Evolutionary conservation across 208 protist species (phyloP), one percentile per base, ranked within the genome.

Genomic region (Trypanosoma rangeli): DNA sequence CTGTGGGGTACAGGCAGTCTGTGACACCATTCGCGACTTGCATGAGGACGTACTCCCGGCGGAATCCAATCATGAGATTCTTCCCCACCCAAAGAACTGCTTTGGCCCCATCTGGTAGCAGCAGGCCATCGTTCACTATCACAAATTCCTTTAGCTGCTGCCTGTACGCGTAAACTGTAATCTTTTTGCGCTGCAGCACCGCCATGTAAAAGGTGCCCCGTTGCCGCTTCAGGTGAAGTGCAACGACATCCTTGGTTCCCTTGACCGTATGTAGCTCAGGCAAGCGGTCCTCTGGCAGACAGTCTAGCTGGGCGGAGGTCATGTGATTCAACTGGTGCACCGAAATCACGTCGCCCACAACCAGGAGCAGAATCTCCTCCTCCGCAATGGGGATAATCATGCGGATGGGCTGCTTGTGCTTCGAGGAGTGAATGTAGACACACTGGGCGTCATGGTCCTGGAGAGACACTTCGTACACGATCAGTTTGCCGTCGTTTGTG

Each of bases 401-500:
- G 35, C 74, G 78, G 37, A 91, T 73, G 29, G 82, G 64, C 12
- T 81, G 75, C 13, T 69, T 64, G 33, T 76, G 76, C 39, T 67
- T 80, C 0, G 60, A 49, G 1, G 58, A 74, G 56, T 82, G 63
- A 49, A 73, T 70, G 68, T 76, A 37, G 28, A 73, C 29, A 67
- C 66, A 79, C 26, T 67, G 73, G 16, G 65, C 42, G 59, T 74
- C 52, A 48, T 63, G 39, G 16, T 39, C 72, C 28, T 53, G 28
- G n/a, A 18, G 39, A 13, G 37, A 65, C 33, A 82, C 57, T 20
- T 76, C 70, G 74, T 89, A 84, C 9, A 80, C 75, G 1, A 77
- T n/a, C 7, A 94, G 20, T 66, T 81, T 85, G 24, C 83, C 79
- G 55, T 94, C 82, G 29, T 20, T 64, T 0, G 85, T 94, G 26